A percentile compares a stretch with the other conserved stretches of the same genome.
Conservation (phyloP, 2,329 filamentous ascomycete species). For the Cladosporium sp. region DNA sequence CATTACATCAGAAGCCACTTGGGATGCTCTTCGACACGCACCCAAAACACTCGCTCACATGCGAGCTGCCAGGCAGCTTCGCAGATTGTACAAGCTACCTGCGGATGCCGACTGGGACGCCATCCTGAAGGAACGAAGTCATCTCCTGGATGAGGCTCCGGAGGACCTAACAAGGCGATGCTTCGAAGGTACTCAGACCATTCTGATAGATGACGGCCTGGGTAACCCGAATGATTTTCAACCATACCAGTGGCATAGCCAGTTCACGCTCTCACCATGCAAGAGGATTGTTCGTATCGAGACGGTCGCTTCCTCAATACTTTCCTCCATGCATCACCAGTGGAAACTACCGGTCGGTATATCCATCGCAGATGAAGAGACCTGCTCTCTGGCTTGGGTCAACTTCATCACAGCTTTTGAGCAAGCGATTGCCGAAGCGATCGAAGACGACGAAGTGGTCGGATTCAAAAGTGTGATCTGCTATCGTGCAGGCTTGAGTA, state of each 20-base stretch:
- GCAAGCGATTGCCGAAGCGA: constrained; percentile 50
- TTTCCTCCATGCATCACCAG: constrained; percentile 43
- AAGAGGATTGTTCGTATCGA: constrained; percentile 78
- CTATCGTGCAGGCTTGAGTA: constrained; percentile 69
- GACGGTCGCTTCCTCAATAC: constrained; percentile 60
- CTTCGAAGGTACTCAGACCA: constrained; percentile 65
- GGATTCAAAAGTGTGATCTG: constrained; percentile 83
- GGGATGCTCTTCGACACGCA: constrained; percentile 60
- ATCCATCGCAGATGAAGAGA: constrained; percentile 27
- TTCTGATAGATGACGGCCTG: constrained; percentile 77
- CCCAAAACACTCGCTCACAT: constrained; percentile 63
- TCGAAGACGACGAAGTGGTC: constrained; percentile 64
- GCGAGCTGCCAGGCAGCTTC: constrained; percentile 65
- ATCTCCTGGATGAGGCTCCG: constrained; percentile 43
- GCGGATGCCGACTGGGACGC: constrained; percentile 57
- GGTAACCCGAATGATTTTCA: constrained; percentile 53
- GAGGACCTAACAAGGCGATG: constrained; percentile 60
- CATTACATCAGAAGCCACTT: constrained; percentile 70
- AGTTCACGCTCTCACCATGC: constrained; percentile 59
- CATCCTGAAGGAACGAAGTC: constrained; percentile 47
- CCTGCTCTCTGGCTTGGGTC: constrained; percentile 33
- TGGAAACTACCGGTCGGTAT: constrained; percentile 26
- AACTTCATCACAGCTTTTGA: constrained; percentile 50
- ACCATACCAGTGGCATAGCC: constrained; percentile 60
- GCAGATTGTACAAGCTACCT: constrained; percentile 57